phyloP scores from a whole-genome alignment of 805 yeast genomes.

The Ogataea dorogensis region DNA sequence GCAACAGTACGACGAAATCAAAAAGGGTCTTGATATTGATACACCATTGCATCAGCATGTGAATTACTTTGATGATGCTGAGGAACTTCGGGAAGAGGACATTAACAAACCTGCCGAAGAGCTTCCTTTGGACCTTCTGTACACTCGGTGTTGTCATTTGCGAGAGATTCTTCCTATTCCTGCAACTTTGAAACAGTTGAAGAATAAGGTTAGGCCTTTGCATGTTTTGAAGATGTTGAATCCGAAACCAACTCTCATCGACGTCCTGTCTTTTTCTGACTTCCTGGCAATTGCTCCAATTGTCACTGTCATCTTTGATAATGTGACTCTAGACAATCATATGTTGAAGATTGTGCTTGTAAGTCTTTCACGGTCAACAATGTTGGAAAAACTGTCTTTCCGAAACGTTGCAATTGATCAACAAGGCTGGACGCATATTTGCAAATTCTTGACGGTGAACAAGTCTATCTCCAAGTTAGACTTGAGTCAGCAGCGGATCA shows the following conservation, averaged over 20 bases:
- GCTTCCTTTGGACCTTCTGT: constrained; percentile 47
- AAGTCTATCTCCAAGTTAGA: constrained; percentile 48
- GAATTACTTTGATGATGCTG: constrained; percentile 30
- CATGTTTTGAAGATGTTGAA: constrained; percentile 55
- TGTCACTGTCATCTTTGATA: constrained; percentile 54
- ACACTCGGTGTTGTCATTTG: constrained; percentile 49
- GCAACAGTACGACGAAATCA: constrained; percentile 11
- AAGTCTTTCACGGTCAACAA: constrained; percentile 42
- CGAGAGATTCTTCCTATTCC: constrained; percentile 51
- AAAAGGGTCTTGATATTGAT: constrained; percentile 52
- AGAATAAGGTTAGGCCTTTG: constrained; percentile 48
- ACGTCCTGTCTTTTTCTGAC: constrained; percentile 55
- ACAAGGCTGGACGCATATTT: constrained; percentile 49
- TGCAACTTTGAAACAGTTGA: constrained; percentile 52
- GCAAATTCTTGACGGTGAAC: constrained; percentile 46
- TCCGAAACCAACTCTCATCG: constrained; percentile 58
- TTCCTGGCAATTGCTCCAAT: constrained; percentile 56
- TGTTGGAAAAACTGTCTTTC: constrained; percentile 50
- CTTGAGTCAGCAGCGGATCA: constrained; percentile 55
- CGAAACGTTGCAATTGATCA: constrained; percentile 55
- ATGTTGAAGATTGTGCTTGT: constrained; percentile 51
- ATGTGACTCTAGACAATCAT: constrained; percentile 52
- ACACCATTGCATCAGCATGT: constrained; percentile 58
- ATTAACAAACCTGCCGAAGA: constrained; percentile 9
- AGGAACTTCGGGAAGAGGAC: constrained; percentile 15